Conservation (phyloP, 805 yeast species). For the Sporopachydermia quercuum region DNA sequence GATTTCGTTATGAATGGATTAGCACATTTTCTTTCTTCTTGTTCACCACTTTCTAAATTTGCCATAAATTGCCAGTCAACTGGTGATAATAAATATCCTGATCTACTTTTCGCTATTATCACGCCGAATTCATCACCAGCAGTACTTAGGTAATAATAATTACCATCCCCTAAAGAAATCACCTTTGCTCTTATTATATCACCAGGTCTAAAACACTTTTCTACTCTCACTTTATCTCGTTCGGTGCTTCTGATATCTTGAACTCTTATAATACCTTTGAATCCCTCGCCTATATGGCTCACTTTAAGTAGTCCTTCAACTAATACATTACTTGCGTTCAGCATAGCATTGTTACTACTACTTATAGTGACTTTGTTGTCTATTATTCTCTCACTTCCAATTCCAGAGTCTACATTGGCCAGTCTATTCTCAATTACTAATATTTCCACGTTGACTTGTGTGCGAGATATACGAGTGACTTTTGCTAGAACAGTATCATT, state of each 20-base stretch:
- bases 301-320: conserved; percentile 9
- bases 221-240: conserved; percentile 69
- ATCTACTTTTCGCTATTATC: conserved; percentile 55
- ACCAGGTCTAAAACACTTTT: conserved; percentile 76
- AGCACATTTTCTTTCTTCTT: conserved; percentile 81
- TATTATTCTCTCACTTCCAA: conserved; percentile 34
- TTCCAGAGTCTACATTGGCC: conserved; percentile 46
- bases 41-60: conserved; percentile 54
- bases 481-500: conserved; percentile 70
- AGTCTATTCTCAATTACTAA: conserved; percentile 47
- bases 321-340: conserved; percentile 3
- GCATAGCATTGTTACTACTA: not conserved
- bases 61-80: conserved; percentile 95
- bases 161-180: conserved; percentile 82
- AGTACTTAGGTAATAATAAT: conserved; percentile 77
- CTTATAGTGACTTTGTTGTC: not conserved
- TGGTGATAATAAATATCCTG: conserved; percentile 52
- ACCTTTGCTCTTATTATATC: conserved; percentile 80
- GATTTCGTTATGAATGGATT: conserved; percentile 74
- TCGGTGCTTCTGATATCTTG: conserved; percentile 89
- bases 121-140: conserved; percentile 90
- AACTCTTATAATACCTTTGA: conserved; percentile 70
- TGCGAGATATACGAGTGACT: conserved; percentile 48
- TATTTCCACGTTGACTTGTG: conserved; percentile 71
- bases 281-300: conserved; percentile 69